A percentile compares a stretch with the other conserved stretches of the same genome.
Conservation (phyloP, 352 stramenopile genomes). For the Phytopythium helicoides region DNA sequence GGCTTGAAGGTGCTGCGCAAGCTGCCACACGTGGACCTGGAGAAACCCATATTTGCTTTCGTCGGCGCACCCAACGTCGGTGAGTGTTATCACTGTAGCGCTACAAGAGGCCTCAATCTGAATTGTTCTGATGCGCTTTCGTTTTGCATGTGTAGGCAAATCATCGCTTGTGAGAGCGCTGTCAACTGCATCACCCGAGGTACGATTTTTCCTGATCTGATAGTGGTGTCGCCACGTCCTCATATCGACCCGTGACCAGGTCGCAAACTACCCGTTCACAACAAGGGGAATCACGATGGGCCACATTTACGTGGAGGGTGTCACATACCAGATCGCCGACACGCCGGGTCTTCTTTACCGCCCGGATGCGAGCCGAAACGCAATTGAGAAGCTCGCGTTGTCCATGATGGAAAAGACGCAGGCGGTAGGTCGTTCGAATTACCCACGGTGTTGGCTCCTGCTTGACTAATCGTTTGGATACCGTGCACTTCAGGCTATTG, state of each 20-base stretch:
- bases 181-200: constrained; percentile 80
- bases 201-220: constrained; percentile 9
- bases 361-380: constrained; percentile 58
- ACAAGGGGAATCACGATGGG: constrained; percentile 87
- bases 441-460: background rate
- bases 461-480: background rate
- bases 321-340: constrained; percentile 86
- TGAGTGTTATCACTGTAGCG: constrained; percentile 16
- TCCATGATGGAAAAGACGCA: constrained; percentile 79
- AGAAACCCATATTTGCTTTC: constrained; percentile 83
- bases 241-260: constrained; percentile 21
- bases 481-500: constrained; percentile 48
- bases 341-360: constrained; percentile 71
- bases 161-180: constrained; percentile 78
- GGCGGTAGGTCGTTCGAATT: constrained; percentile 30
- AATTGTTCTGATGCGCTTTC: background rate
- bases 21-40: constrained; percentile 73
- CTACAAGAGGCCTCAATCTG: background rate
- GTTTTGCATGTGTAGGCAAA: constrained; percentile 49
- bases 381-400: constrained; percentile 71
- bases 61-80: constrained; percentile 83
- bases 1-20: constrained; percentile 54
- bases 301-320: constrained; percentile 81
- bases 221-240: background rate
- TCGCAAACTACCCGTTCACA: constrained; percentile 88